Base-by-base conservation (phyloP, 129 eudicot genomes). In the Flaveria sonorensis region DNA sequence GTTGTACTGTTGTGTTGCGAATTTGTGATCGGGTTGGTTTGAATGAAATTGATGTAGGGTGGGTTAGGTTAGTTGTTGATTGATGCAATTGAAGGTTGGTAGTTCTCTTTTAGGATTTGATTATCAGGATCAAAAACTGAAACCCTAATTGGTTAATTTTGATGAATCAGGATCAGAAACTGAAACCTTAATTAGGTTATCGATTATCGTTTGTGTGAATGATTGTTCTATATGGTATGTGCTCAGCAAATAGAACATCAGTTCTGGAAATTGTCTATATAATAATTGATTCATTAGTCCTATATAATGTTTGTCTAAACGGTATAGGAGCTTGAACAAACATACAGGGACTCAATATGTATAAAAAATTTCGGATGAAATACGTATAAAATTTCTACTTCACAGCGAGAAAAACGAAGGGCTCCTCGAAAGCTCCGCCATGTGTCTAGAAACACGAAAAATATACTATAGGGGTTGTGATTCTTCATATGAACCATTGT, bases 141-240 rank as follows among this genome's bases (percentile, higher is more conserved):
- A 23, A 43, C 48, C 46, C 10, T 10, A 67, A 39, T 40, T 2
- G 4, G 20, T 30, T 24, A 24, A 24, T 24, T 24, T 24, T 24
- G 26, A 24, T 24, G 26, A 24, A 23, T 8, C 14, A 9, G n/a
- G 73, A 50, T 77, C 15, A 57, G 5, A 69, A 28, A 26, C n/a
- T 56, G 60, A 53, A 23, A 42, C 47, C 45, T 2, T 10, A 66
- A 36, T 39, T 28, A 7, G 36, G 26, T 24, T 24, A 24, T 24
- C 26, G 26, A 21, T 78, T 59, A 19, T 3, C 24, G 60, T 59
- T 23, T 74, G 45, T 55, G 18, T 55, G 12, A 28, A 56, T 55
- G 61, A 68, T 43, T 53, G 28, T 77, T 69, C 51, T 20, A 50
- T 66, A 68, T 60, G 30, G 36, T 30, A 18, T 15, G n/a, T 32